phyloP scores from a whole-genome alignment of 179 eudicot species.

The Patellifolia procumbens region DNA sequence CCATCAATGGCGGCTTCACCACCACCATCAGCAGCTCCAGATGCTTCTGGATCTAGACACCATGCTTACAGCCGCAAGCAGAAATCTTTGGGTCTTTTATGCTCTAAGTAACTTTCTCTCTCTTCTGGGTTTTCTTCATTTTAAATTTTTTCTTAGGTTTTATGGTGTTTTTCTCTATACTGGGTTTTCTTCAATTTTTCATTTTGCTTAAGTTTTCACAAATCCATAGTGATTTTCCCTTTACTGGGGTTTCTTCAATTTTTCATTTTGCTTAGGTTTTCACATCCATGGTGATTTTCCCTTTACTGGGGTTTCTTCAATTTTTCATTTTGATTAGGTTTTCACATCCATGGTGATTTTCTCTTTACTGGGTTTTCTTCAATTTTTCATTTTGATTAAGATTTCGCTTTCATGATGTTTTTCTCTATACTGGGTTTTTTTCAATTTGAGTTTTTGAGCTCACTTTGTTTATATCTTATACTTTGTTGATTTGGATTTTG shows the following conservation, averaged over 20 bases:
- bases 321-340: no score
- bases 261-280: no score
- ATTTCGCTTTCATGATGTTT: neutral
- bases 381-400: no score
- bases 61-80: slow-evolving; percentile 74
- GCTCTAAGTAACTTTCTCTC: slow-evolving; percentile 64
- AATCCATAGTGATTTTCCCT: no score
- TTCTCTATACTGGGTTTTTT: neutral
- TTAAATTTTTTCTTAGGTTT: no score
- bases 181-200: no score
- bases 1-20: slow-evolving; percentile 38
- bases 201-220: no score
- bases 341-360: neutral
- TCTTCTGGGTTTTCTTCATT: neutral
- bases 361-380: neutral
- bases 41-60: slow-evolving; percentile 47
- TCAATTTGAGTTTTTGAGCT: neutral
- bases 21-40: slow-evolving; percentile 27
- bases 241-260: no score
- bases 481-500: neutral
- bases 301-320: neutral
- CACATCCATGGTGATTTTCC: no score
- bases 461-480: neutral
- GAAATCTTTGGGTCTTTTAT: slow-evolving; percentile 82
- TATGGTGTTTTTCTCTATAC: no score